Base-by-base conservation (phyloP, 768 basidiomycete genomes). In the Kwoniella sp. region DNA sequence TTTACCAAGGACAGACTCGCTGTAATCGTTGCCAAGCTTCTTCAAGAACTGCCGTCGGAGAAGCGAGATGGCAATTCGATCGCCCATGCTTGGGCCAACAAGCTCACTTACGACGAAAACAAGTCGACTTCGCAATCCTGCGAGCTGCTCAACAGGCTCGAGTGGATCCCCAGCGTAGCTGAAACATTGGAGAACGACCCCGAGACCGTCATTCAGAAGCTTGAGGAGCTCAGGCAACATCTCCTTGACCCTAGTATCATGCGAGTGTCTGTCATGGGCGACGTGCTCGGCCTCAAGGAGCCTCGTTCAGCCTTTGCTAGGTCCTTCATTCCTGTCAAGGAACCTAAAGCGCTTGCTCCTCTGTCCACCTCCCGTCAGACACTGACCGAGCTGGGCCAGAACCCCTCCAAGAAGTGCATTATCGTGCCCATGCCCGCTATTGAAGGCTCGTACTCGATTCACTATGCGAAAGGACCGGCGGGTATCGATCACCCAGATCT, bases 361-460 rank as follows among this genome's bases (percentile, higher is more conserved):
- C 79, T 95, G 11, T 84, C 83, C 8, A 73, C 85, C 20, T 77
- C 84, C 2, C 78, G 73, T 7, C 79, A 87, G 40, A 86, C 86
- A 0, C 81, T 96, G 40, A 89, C 83, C 52, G 77, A 79, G 8
- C 73, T 89, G 6, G 95, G 93, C 29, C 80, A 79, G 64, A 79
- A 83, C 14, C 88, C 90, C 0, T 71, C 79, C 6, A 83, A 79
- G 69, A 86, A 84, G 29, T 53, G 28, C 50, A 90, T 89, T 25
- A 80, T 98, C 20, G 85, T 92, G 74, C 84, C 88, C 56, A 80
- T 98, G 51, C 86, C 91, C 0, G 90, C 89, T 3, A 93, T 96
- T 56, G 95, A 99, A 76, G 93, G 89, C 64, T 86, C 88, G 2
- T 98, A 84, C 71, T 86, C 83, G 17, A 81, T 78, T 9, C 85